Conservation (phyloP, 169 alveolate species). For the Amoebophrya sp. region DNA sequence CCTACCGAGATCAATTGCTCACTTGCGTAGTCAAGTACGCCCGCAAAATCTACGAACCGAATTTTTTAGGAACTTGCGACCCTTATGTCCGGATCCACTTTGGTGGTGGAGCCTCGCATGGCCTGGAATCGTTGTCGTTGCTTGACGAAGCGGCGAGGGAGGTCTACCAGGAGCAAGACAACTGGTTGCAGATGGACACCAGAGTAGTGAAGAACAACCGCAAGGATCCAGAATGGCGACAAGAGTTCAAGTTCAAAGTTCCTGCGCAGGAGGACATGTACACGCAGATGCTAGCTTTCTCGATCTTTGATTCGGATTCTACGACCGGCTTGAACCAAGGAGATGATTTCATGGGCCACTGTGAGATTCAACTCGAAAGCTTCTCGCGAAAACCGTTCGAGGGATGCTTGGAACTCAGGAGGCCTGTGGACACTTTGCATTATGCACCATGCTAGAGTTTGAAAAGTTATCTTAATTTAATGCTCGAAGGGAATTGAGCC, state of each 20-base stretch:
- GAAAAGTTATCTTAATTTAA: too few species aligned
- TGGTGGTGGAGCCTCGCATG: too few species aligned
- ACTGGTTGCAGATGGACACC: too few species aligned
- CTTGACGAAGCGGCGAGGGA: too few species aligned
- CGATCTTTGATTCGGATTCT: not conserved
- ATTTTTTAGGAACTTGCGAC: not conserved
- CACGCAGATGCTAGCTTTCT: not conserved
- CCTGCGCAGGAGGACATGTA: not conserved
- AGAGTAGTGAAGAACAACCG: not conserved
- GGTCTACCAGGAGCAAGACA: too few species aligned
- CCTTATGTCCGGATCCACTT: not conserved
- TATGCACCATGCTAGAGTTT: too few species aligned
- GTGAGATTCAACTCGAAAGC: too few species aligned
- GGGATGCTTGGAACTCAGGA: too few species aligned
- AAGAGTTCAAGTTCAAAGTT: not conserved
- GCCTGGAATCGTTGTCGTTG: too few species aligned
- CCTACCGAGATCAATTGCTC: not conserved
- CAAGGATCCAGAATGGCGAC: not conserved
- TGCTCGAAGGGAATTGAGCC: too few species aligned
- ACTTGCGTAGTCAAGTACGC: not conserved
- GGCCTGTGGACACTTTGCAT: too few species aligned
- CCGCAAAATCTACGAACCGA: not conserved
- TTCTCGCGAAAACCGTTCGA: too few species aligned
- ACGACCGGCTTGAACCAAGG: not conserved
- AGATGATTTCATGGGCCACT: not conserved